Base-by-base conservation (phyloP, 2,329 filamentous ascomycete species). In the Pseudophaeomoniella oleicola region DNA sequence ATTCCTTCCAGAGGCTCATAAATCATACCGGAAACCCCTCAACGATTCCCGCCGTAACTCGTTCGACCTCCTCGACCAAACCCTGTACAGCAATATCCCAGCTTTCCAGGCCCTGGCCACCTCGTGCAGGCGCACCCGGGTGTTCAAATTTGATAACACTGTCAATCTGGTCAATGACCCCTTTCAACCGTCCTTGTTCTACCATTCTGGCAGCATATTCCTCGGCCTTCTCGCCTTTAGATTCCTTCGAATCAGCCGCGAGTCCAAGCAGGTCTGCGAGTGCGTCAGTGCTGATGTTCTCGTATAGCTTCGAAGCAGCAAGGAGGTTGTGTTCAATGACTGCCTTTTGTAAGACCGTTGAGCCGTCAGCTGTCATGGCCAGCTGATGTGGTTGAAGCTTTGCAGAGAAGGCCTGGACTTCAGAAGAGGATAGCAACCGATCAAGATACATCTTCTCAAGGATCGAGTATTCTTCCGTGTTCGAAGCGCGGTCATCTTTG, bases 401-500 rank as follows among this genome's bases (percentile, higher is more conserved):
- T 47, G 81, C 67, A 0, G 87, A 81, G 52, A 98, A 98, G 38
- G 82, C 78, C 27, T 78, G 75, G 30, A 94, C 85, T 60, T 98
- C 90, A n/a, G 68, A 71, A 0, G 80, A 75, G 1, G 75, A 73
- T 34, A 98, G 68, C 3, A 98, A 67, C 4, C 87, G 75, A 57
- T 96, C 85, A 34, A 96, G 69, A 57, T 93, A 94, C 75, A 98
- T 96, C 66, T 96, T 96, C 64, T 96, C 90, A 11, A 98, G 65
- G 37, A 98, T 94, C 34, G 75, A 68, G 52, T 81, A 88, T 59
- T 96, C 84, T 19, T 79, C 73, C 2, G 90, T 72, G 35, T 77
- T 72, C 3, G 68, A 65, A 0, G 83, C 72, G 18, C 90, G 75
- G 46, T 96, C 90, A 57, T 98, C 90, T 58, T 93, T 94, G 71